Conservation (phyloP, 805 yeast species). For the Candida maesae region DNA sequence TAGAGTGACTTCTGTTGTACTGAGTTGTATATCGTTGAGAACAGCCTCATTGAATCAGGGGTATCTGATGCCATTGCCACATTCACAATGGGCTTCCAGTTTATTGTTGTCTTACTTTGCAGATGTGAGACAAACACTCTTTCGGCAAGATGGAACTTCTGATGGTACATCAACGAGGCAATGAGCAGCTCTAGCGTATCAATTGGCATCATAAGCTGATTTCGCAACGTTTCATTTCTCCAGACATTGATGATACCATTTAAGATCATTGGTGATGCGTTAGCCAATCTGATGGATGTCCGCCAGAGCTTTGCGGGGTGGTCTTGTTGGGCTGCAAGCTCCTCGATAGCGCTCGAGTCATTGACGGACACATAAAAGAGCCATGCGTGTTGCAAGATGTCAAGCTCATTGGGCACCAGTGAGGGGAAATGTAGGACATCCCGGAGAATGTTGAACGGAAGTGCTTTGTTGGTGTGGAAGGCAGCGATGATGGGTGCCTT, state of each 20-base stretch:
- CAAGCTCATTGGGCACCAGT: too few relatives aligned
- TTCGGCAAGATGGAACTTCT: slow-evolving; percentile 11
- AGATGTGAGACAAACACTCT: slow-evolving; percentile 7
- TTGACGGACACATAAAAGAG: slow-evolving; percentile 11
- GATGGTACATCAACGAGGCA: slow-evolving; percentile 17
- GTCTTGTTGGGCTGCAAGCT: background rate
- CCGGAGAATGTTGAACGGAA: slow-evolving; percentile 23
- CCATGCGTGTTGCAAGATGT: slow-evolving; percentile 15
- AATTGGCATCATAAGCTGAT: too few relatives aligned
- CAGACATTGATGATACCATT: slow-evolving; percentile 13
- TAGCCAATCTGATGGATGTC: slow-evolving; percentile 14
- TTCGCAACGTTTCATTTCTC: too few relatives aligned
- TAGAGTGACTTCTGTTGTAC: slow-evolving; percentile 5
- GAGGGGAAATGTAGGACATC: slow-evolving; percentile 20
- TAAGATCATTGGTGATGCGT: slow-evolving; percentile 15
- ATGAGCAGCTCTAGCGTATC: slow-evolving; percentile 15
- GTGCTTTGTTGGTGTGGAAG: slow-evolving; percentile 12
- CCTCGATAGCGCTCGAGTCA: slow-evolving; percentile 6
- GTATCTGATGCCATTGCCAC: slow-evolving; percentile 11
- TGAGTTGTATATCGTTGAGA: slow-evolving; percentile 12
- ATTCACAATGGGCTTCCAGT: slow-evolving; percentile 18
- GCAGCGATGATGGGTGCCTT: slow-evolving; percentile 9
- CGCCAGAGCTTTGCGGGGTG: slow-evolving; percentile 15
- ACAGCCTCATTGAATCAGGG: slow-evolving; percentile 1
- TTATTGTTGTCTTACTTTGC: background rate